phyloP scores from a whole-genome alignment of 148 eudicot species.

The Chenopodium album region DNA sequence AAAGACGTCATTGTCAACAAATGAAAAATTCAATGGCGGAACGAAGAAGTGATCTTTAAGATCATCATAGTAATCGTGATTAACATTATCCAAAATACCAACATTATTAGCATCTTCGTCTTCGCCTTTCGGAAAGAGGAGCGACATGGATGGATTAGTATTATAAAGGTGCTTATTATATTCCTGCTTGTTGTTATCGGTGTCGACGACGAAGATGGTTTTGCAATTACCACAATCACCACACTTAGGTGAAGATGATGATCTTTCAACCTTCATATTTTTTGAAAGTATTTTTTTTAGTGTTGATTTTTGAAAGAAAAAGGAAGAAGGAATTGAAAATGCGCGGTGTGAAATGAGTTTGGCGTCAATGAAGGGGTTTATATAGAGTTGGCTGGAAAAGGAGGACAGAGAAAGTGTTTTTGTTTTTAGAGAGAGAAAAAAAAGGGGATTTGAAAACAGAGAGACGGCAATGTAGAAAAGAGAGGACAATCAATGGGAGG shows the following conservation, averaged over 20 bases:
- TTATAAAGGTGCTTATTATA: too few species aligned
- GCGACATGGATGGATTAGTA: too few species aligned
- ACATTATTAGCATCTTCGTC: not conserved
- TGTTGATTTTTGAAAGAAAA: not conserved
- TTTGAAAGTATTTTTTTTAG: constrained; percentile 3
- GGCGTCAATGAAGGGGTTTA: constrained; percentile 19
- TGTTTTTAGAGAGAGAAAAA: constrained; percentile 18
- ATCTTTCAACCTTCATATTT: constrained; percentile 22
- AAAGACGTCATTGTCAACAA: constrained; percentile 83
- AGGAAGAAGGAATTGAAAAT: not conserved
- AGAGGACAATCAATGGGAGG: not conserved
- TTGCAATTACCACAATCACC: constrained; percentile 32
- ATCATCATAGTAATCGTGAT: not conserved
- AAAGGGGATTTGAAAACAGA: constrained; percentile 8
- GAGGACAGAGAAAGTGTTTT: constrained; percentile 2
- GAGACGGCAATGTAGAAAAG: constrained; percentile 25
- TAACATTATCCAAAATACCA: not conserved
- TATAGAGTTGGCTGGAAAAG: constrained; percentile 15
- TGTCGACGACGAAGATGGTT: constrained; percentile 21
- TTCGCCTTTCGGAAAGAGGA: too few species aligned
- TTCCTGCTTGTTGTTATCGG: not conserved
- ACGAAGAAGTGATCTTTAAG: constrained; percentile 37
- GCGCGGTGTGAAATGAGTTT: constrained; percentile 21
- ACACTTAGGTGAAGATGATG: not conserved
- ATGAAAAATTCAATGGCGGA: constrained; percentile 81